Evolutionary conservation across 345 rosid genomes (phyloP), one percentile per base, ranked within the genome.

Genomic region (Sapria himalayana): DNA sequence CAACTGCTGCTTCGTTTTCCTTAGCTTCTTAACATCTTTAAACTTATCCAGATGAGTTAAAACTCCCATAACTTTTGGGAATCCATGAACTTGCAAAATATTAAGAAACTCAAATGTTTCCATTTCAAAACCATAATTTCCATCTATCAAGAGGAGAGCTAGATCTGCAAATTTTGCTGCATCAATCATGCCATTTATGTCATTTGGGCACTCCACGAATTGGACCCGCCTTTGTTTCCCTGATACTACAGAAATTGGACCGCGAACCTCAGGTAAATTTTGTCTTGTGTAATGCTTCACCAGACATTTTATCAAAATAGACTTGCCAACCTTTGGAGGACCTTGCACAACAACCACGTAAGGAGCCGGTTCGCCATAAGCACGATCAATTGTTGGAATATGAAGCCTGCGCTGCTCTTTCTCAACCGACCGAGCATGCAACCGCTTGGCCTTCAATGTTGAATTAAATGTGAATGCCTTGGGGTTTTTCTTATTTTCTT

Each of bases 111-210:
- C 98, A 63, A 86, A 86, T 3, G 92, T 78, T 62, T 86, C 98
- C 93, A 85, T 89, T 71, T 89, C 98, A 59, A 89, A 89, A 33
- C 98, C 94, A 39, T 82, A 86, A 63, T 94, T 86, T 62, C 85
- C 98, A 45, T 82, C 94, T 36, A 72, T 65, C 43, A 89, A 66
- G 43, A 89, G 93, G 52, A 89, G 34, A 17, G 94, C 94, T 45
- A 89, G 54, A 71, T 89, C 94, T 54, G 94, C 93, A 62, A 59
- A 58, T 62, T 89, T 89, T 11, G 94, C 93, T 56, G 82, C 73
- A 57, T 82, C 94, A 29, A 89, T 61, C 98, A 89, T 89, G 49
- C 85, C 91, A 64, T 89, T 89, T 55, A 89, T 72, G 54, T 89
- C 93, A 69, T 76, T 82, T 13, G 94, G 98, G 49, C 98, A 89